phyloP scores from a whole-genome alignment of 1,139 yeast genomes.

The Sugiyamaella xylanicola region DNA sequence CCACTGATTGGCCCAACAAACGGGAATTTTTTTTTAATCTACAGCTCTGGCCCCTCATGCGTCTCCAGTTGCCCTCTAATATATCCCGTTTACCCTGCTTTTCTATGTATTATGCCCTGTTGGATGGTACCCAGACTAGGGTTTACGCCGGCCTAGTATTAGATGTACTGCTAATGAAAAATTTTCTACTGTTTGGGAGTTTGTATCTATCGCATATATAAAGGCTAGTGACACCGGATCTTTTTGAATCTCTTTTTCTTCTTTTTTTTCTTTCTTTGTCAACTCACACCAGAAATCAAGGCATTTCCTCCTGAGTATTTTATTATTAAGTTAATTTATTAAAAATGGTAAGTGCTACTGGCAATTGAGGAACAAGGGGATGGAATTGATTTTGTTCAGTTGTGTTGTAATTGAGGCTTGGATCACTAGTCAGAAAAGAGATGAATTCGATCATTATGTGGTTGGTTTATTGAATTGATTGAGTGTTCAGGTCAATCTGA shows the following conservation, averaged over 20 bases:
- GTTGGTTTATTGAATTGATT: neutral
- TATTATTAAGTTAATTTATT: constrained; percentile 24
- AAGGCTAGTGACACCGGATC: constrained; percentile 20
- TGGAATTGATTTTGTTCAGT: neutral
- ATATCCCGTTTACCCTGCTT: neutral
- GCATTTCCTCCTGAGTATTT: constrained; percentile 48
- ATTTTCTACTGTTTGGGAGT: constrained; percentile 19
- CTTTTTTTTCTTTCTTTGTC: constrained; percentile 41
- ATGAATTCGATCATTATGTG: too few relatives aligned
- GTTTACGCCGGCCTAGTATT: constrained; percentile 15
- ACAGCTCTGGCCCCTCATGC: neutral
- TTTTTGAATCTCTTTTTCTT: constrained; percentile 28
- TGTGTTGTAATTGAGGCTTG: neutral
- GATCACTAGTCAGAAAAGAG: too few relatives aligned
- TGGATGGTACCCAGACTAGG: constrained; percentile 7
- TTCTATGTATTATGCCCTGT: constrained; percentile 1
- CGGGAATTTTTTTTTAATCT: neutral
- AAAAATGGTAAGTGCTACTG: constrained; percentile 17
- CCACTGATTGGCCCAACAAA: neutral
- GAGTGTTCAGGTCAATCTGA: too few relatives aligned
- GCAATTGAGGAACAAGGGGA: neutral
- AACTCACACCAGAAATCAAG: constrained; percentile 48
- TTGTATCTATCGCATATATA: constrained; percentile 16
- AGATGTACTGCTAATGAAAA: constrained; percentile 18
- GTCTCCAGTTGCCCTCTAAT: neutral